Percentiles rank a stretch among this genome's conserved stretches.
phyloP scores from a whole-genome alignment of 176 grass and related monocot genomes.

The Avena sativa region DNA sequence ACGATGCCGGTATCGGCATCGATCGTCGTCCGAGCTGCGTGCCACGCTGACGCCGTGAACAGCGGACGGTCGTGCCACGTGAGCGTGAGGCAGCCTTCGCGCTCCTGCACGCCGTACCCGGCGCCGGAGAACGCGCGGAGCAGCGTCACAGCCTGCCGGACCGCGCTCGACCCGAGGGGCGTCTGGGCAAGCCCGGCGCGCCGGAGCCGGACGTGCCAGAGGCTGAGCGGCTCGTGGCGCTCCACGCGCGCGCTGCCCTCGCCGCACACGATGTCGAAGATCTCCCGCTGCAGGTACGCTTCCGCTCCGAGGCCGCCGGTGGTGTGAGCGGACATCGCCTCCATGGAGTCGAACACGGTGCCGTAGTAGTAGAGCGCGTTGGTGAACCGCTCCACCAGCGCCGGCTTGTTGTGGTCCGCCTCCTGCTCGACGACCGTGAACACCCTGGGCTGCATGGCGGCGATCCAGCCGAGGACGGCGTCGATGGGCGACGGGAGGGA shows the following conservation, averaged over 20 bases:
- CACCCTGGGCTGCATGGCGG: slow-evolving; percentile 41
- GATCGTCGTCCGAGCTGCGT: neutral
- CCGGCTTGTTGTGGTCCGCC: slow-evolving; percentile 61
- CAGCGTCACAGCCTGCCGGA: slow-evolving; percentile 49
- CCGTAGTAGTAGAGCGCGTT: slow-evolving; percentile 79
- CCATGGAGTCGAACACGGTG: slow-evolving; percentile 74
- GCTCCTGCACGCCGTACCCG: slow-evolving; percentile 64
- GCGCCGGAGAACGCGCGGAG: slow-evolving; percentile 41
- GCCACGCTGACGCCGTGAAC: slow-evolving; percentile 71
- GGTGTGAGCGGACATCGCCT: neutral
- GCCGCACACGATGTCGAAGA: slow-evolving; percentile 71
- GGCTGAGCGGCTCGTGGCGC: slow-evolving; percentile 25
- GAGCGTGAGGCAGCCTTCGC: slow-evolving; percentile 56
- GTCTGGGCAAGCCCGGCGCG: slow-evolving; percentile 51
- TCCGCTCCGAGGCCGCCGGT: slow-evolving; percentile 20
- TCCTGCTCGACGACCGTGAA: slow-evolving; percentile 75
- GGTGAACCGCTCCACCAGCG: slow-evolving; percentile 68
- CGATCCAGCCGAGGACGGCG: slow-evolving; percentile 49
- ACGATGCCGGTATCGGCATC: too few species aligned
- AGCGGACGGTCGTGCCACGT: slow-evolving; percentile 65
- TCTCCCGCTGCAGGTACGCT: slow-evolving; percentile 60
- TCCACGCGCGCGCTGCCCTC: slow-evolving; percentile 63
- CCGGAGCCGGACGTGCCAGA: slow-evolving; percentile 53
- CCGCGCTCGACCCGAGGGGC: slow-evolving; percentile 50
- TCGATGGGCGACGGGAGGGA: slow-evolving; percentile 48